Base-by-base conservation (phyloP, 331 rosid genomes). In the Telfairia occidentalis region DNA sequence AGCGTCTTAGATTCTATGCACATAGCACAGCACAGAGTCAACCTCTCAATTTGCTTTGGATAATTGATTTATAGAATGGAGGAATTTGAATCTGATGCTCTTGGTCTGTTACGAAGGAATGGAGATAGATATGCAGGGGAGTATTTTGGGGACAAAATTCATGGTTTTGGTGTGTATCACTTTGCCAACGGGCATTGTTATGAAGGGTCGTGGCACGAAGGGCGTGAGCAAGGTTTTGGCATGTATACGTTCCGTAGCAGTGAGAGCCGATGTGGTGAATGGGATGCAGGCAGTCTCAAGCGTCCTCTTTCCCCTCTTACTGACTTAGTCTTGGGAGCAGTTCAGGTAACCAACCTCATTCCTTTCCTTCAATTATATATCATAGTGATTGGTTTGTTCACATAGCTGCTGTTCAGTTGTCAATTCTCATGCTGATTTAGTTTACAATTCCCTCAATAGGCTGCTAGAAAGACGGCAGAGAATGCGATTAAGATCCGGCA, bases 71-170 rank as follows among this genome's bases (percentile, higher is more conserved):
- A 19, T 55, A 49, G 30, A 18, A 28, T n/a, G 34, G 28, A 54
- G 29, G 67, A 79, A 16, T 29, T n/a, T n/a, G n/a, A n/a, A n/a
- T n/a, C 72, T 15, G 50, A 61, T 35, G 49, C 19, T 65, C 35
- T n/a, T n/a, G 42, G 24, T 73, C 38, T 5, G 21, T 79, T 40
- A 26, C 58, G 66, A n/a, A 95, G 99, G 81, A 95, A 95, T 75
- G 99, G 99, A 61, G 99, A 95, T 87, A 87, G 92, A 75, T 95
- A 95, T 85, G 97, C 97, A 5, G 99, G 99, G 32, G 99, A 95
- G 85, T 95, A 95, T 80, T 95, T 95, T 60, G 97, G 97, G 11
- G 99, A 95, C 88, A 95, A 87, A 80, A 89, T 95, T 73, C 97
- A 95, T 81, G 99, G 97, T 79, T 95, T 95, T 77, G 99, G 99